Percentiles rank a stretch among this genome's conserved stretches.
phyloP scores from a whole-genome alignment of 2,329 filamentous ascomycete genomes.

The Emericellopsis atlantica region DNA sequence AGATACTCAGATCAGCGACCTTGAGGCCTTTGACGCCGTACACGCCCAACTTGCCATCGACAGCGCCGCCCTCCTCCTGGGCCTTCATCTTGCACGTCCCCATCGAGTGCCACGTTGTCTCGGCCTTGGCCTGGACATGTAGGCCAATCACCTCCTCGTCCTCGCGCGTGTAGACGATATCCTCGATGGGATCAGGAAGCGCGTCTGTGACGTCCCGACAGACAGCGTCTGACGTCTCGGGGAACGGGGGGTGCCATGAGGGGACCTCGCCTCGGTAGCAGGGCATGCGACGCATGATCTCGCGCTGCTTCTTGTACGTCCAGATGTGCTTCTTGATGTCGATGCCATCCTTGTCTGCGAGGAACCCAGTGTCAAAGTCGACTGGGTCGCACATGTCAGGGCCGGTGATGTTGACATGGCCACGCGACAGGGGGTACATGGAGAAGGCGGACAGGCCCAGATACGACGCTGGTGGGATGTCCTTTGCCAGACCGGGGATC shows the following conservation, averaged over 20 bases:
- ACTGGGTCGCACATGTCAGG: slow-evolving; percentile 25
- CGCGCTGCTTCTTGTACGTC: slow-evolving; percentile 54
- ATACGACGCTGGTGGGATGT: slow-evolving; percentile 27
- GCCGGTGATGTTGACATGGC: slow-evolving; percentile 45
- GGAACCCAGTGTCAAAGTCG: slow-evolving; percentile 45
- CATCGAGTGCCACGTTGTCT: slow-evolving; percentile 28
- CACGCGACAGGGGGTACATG: slow-evolving; percentile 47
- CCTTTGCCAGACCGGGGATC: slow-evolving; percentile 23
- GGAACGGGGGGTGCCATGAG: slow-evolving; percentile 29
- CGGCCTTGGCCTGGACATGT: slow-evolving; percentile 21
- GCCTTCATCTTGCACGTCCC: slow-evolving; percentile 28
- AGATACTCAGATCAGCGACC: slow-evolving; percentile 21
- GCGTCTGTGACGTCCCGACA: too few relatives aligned
- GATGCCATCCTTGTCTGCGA: slow-evolving; percentile 28
- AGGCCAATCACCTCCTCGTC: slow-evolving; percentile 33
- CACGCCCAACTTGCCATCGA: slow-evolving; percentile 23
- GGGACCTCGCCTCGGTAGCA: slow-evolving; percentile 36
- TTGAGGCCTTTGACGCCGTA: slow-evolving; percentile 24
- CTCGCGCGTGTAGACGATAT: slow-evolving; percentile 32
- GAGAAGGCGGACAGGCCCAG: slow-evolving; percentile 37
- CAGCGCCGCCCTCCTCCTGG: slow-evolving; percentile 21
- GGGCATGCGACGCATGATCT: slow-evolving; percentile 43
- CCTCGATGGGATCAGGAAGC: slow-evolving; percentile 14
- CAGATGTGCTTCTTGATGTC: slow-evolving; percentile 50
- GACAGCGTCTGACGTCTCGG: slow-evolving; percentile 22